phyloP scores from a whole-genome alignment of 2,329 filamentous ascomycete species.

The Colletotrichum incanum region DNA sequence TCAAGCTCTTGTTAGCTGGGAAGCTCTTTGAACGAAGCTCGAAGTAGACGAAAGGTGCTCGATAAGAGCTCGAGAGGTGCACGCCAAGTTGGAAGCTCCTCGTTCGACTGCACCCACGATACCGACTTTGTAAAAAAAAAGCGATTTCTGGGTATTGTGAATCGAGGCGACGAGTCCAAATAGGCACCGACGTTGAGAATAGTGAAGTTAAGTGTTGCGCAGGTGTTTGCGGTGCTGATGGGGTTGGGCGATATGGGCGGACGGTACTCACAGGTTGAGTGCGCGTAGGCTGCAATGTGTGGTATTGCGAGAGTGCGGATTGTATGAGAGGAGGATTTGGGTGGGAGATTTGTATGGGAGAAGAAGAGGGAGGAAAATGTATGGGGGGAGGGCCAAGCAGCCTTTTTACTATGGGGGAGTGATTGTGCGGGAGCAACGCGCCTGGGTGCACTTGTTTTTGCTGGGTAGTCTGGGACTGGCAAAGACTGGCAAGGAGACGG shows the following conservation, averaged over 20 bases:
- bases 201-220: conserved; percentile 38
- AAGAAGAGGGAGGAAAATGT: conserved; percentile 70
- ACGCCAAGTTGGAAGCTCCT: conserved; percentile 21
- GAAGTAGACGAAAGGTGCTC: conserved; percentile 38
- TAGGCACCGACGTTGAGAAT: neutral
- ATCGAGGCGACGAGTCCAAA: neutral
- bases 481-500: conserved; percentile 48
- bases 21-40: conserved; percentile 41
- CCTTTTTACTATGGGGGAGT: conserved; percentile 78
- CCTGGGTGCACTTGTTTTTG: conserved; percentile 50
- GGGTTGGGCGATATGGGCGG: conserved; percentile 50
- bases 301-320: conserved; percentile 61
- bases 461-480: conserved; percentile 43
- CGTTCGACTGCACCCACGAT: conserved; percentile 7
- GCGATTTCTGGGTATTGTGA: neutral
- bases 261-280: conserved; percentile 68
- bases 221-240: conserved; percentile 56
- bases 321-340: conserved; percentile 68
- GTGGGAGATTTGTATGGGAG: conserved; percentile 75
- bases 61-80: conserved; percentile 17
- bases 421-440: conserved; percentile 67
- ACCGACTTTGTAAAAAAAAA: conserved; percentile 49
- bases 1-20: conserved; percentile 50
- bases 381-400: conserved; percentile 69
- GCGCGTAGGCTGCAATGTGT: conserved; percentile 53